Base-by-base conservation (phyloP, 495 filamentous ascomycete genomes). In the Tuber borchii region DNA sequence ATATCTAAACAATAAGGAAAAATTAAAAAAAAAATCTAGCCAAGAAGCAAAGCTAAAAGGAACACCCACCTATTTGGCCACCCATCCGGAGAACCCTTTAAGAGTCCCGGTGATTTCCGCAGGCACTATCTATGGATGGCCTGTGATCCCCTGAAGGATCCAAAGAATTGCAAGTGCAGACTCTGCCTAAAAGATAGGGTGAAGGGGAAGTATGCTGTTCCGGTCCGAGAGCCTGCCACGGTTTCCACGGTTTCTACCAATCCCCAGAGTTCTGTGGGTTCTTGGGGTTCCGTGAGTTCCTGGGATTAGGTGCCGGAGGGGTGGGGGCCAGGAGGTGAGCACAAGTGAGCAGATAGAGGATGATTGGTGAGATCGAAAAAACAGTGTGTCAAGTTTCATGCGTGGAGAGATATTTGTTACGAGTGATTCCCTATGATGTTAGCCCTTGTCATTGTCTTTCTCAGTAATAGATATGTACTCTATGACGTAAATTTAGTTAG, bases 1-100 rank as follows among this genome's bases (percentile, higher is more conserved):
- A 34, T 16, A 26, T 34, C 34, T 19, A 34, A 61, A 43, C 7
- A 43, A n/a, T n/a, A n/a, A n/a, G n/a, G n/a, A n/a, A 43, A 43
- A 10, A 43, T 10, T 17, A 61, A 61, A 61, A 14, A 31, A 10
- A 17, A 26, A 34, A 14, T 26, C 2, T 19, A 34, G 56, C 14
- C 26, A 12, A 17, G 26, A 65, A 12, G 26, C 1, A 26, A 34
- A 2, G 2, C 26, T 8, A 34, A 0, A 22, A 56, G 86, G 76
- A 89, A 90, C 81, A 86, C 86, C 14, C 90, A 89, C 79, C 84
- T 91, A 3, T 90, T 90, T 76, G 89, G 89, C 19, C 86, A 90
- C 75, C 89, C 89, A 0, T 72, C 81, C 20, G 88, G 88, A 2
- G 88, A 88, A 82, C 84, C 87, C 5, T 91, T 87, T 77, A 79